Percentiles rank a stretch among this genome's conserved stretches.
phyloP scores from a whole-genome alignment of 345 rosid genomes.

The Gossypium arboreum region DNA sequence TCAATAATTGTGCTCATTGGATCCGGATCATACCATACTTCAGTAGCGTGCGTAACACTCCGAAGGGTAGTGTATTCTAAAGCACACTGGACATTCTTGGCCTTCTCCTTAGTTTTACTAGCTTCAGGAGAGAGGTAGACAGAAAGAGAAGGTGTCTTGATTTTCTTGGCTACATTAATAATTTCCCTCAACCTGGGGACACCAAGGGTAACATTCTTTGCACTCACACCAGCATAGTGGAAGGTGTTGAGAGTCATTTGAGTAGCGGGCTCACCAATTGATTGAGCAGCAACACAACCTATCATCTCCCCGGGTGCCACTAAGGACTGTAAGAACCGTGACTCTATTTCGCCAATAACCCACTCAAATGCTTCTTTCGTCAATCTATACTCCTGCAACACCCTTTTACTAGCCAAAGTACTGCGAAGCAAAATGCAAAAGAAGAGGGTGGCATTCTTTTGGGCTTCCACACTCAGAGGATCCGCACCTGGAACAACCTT shows the following conservation, averaged over 20 bases:
- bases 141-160: constrained; percentile 90
- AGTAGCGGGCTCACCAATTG: constrained; percentile 99
- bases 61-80: constrained; percentile 93
- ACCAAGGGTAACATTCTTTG: constrained; percentile 97
- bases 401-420: constrained; percentile 95
- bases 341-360: constrained; percentile 96
- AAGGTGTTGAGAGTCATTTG: constrained; percentile 98
- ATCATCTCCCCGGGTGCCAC: constrained; percentile 99
- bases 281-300: constrained; percentile 99
- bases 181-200: constrained; percentile 96
- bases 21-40: constrained; percentile 98
- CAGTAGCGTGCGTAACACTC: constrained; percentile 93
- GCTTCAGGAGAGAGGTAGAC: constrained; percentile 75
- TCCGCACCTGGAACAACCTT: constrained; percentile 95
- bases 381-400: constrained; percentile 90
- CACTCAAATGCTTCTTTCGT: constrained; percentile 96
- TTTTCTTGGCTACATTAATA: constrained; percentile 91
- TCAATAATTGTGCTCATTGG: constrained; percentile 87
- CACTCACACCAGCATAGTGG: constrained; percentile 99
- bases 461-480: constrained; percentile 91
- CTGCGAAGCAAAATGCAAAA: constrained; percentile 91
- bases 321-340: constrained; percentile 80
- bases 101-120: constrained; percentile 78
- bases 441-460: constrained; percentile 96
- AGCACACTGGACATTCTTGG: constrained; percentile 95